phyloP scores from a whole-genome alignment of 805 yeast species.

The Maudiozyma pseudohumilis region DNA sequence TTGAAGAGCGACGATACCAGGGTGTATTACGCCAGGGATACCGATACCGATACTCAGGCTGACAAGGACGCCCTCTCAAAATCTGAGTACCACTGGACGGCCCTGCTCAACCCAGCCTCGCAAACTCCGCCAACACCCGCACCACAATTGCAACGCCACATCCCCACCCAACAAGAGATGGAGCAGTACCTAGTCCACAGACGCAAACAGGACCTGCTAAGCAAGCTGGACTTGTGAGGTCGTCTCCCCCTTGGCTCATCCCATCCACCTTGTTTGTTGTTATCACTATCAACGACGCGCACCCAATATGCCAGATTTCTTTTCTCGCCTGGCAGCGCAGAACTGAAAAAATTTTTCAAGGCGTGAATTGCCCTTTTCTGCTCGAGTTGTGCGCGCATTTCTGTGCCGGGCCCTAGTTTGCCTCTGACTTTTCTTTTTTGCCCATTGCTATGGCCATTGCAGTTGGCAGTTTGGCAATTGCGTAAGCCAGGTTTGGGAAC shows the following conservation, averaged over 20 bases:
- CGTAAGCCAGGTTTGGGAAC: too few relatives aligned
- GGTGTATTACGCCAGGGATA: conserved; percentile 4
- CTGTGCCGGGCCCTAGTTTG: too few relatives aligned
- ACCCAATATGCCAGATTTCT: too few relatives aligned
- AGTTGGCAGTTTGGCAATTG: too few relatives aligned
- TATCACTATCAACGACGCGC: too few relatives aligned
- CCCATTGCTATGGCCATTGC: too few relatives aligned
- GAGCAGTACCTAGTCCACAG: conserved; percentile 38
- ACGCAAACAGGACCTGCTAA: conserved; percentile 35
- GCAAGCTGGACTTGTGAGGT: conserved; percentile 9
- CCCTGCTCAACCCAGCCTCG: conserved; percentile 5
- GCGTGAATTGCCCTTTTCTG: too few relatives aligned
- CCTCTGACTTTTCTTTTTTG: too few relatives aligned
- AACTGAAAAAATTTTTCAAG: too few relatives aligned
- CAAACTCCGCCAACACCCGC: conserved; percentile 1
- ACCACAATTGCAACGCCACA: background rate
- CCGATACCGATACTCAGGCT: background rate
- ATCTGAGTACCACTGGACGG: conserved; percentile 14
- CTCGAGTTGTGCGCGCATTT: too few relatives aligned
- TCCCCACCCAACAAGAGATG: conserved; percentile 34
- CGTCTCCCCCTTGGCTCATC: background rate
- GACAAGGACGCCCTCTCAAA: conserved; percentile 1
- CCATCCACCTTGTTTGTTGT: too few relatives aligned
- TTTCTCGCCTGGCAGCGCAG: too few relatives aligned
- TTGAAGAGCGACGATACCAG: conserved; percentile 3